phyloP scores from a whole-genome alignment of 129 eudicot species.

The Saposhnikovia divaricata region DNA sequence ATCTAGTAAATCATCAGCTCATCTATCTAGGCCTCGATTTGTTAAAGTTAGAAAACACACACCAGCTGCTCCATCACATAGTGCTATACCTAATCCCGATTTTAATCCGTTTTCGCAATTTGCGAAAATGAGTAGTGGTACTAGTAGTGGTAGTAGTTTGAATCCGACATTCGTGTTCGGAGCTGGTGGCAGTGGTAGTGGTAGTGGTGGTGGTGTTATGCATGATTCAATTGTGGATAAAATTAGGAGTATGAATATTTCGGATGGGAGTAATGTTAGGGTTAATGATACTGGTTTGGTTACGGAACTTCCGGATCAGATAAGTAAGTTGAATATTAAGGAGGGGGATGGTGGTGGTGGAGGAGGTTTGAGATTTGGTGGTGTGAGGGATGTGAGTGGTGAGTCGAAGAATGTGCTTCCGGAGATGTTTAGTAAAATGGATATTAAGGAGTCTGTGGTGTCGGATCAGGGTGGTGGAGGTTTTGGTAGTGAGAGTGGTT shows the following conservation, averaged over 20 bases:
- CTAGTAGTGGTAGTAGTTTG: too few relatives aligned
- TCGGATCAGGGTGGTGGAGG: neutral
- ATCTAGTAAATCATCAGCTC: slow-evolving; percentile 21
- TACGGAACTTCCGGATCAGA: neutral
- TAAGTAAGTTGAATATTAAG: slow-evolving; percentile 26
- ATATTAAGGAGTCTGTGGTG: slow-evolving; percentile 14
- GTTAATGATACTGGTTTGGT: neutral
- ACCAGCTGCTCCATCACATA: slow-evolving; percentile 18
- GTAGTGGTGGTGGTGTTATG: slow-evolving; percentile 1
- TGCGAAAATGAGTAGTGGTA: slow-evolving; percentile 10
- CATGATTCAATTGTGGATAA: slow-evolving; percentile 27
- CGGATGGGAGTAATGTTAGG: neutral
- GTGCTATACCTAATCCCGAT: slow-evolving; percentile 25
- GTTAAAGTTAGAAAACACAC: slow-evolving; percentile 43
- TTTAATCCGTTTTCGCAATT: slow-evolving; percentile 23
- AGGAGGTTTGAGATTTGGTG: slow-evolving; percentile 11
- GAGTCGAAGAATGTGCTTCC: slow-evolving; percentile 17
- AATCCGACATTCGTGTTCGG: slow-evolving; percentile 32
- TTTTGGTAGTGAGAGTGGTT: slow-evolving; percentile 7
- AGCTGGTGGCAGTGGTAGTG: slow-evolving; percentile 15
- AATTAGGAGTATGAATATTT: slow-evolving; percentile 41
- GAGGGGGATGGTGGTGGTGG: neutral
- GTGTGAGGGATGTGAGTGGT: slow-evolving; percentile 11
- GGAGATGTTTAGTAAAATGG: slow-evolving; percentile 18
- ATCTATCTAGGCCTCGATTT: slow-evolving; percentile 38